phyloP scores from a whole-genome alignment of 164 flowering plant species.

The Hamamelis virginiana region DNA sequence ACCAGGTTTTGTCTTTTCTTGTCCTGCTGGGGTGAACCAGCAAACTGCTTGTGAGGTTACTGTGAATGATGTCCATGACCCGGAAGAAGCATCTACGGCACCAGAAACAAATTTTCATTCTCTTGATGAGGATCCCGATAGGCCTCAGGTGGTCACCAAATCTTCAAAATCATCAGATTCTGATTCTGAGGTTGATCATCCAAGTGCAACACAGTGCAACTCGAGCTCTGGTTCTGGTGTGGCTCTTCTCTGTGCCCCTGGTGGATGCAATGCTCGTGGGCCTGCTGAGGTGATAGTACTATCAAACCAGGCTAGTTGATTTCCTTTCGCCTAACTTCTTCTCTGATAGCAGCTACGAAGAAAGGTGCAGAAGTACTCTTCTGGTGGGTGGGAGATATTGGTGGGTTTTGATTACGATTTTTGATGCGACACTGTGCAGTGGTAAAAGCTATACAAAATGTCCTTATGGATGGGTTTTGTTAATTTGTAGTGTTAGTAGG shows the following conservation, averaged over 20 bases:
- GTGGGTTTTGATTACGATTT: not conserved
- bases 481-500: not conserved
- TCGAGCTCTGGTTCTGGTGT: constrained; percentile 10
- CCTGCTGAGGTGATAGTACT: constrained; percentile 19
- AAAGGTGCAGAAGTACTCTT: not conserved
- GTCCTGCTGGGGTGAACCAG: constrained; percentile 2
- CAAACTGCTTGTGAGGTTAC: not conserved
- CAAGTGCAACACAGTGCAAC: not conserved
- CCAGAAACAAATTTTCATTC: not conserved
- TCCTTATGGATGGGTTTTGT: not conserved
- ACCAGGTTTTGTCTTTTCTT: not conserved
- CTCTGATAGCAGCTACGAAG: not conserved
- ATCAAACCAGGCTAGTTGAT: constrained; percentile 20
- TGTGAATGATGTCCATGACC: not conserved
- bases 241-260: constrained; percentile 20
- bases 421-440: not conserved
- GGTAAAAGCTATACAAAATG: not conserved
- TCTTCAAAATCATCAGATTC: constrained; percentile 3
- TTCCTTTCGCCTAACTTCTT: not conserved
- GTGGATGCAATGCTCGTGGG: constrained; percentile 11
- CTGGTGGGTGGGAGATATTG: not conserved
- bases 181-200: constrained; percentile 2
- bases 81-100: not conserved
- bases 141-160: not conserved
- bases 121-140: not conserved